Evolutionary conservation across 805 yeast species (phyloP).

Genomic region (Lipomyces yamanashiensis): DNA sequence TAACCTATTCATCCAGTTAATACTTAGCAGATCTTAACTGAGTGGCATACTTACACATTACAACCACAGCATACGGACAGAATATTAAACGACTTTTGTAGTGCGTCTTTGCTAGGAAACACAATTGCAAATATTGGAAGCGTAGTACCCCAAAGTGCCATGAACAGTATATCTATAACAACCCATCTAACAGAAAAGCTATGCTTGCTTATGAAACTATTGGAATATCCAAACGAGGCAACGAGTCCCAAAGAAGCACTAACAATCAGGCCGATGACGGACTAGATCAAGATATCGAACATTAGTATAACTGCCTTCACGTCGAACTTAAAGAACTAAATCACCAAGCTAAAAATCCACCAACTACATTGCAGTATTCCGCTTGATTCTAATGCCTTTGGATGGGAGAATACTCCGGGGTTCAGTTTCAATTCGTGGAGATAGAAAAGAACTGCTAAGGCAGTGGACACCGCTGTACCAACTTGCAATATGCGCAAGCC

Average conservation of each 20-base stretch:
- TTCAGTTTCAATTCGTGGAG: constrained; percentile 7
- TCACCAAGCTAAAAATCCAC: constrained; percentile 9
- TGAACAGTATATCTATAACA: constrained; percentile 17
- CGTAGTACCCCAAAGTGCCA: constrained; percentile 25
- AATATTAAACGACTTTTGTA: constrained; percentile 3
- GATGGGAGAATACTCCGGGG: not conserved
- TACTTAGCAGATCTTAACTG: not conserved
- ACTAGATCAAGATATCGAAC: not conserved
- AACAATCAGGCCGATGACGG: not conserved
- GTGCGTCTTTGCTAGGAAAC: constrained; percentile 13
- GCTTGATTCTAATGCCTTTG: constrained; percentile 14
- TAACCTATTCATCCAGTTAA: constrained; percentile 4
- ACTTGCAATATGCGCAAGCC: constrained; percentile 14
- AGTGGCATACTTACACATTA: constrained; percentile 8
- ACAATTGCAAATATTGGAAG: constrained; percentile 24
- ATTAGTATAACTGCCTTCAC: not conserved
- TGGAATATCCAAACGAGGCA: not conserved
- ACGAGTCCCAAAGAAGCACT: constrained; percentile 10
- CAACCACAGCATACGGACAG: constrained; percentile 10
- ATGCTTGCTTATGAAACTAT: constrained; percentile 1
- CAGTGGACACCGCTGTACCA: not conserved
- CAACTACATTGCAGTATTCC: constrained; percentile 8
- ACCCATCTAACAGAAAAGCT: constrained; percentile 7
- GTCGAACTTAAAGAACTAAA: not conserved
- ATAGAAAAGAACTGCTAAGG: constrained; percentile 8